Evolutionary conservation across 371 early-diverging fungal genomes (phyloP), one percentile per base, ranked within the genome.

Genomic region (Lichtheimia hyalospora): DNA sequence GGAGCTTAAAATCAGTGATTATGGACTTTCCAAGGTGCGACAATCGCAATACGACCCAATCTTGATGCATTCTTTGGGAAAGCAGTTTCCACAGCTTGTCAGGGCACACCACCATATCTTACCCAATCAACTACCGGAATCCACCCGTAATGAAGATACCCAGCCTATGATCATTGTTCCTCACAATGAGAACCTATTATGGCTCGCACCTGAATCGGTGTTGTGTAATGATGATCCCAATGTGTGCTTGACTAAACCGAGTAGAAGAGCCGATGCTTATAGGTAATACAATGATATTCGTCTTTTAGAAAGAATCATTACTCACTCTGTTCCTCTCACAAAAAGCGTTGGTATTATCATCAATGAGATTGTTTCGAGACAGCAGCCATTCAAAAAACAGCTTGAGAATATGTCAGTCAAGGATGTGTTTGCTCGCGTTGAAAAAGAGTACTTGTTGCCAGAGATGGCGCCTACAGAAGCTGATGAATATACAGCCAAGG

Each of bases 1-100:
- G 82, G 82, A 82, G 27, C 62, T 82, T 14, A 82, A 79, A 62
- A 75, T 82, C 24, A 58, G 76, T 1, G 78, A 74, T 15, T 82
- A 77, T 64, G 82, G 80, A 4, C 54, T 82, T 5, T 39, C 67
- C 41, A 52, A 59, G n/a, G 60, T 79, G 14, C 70, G 67, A 24
- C 56, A 49, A 23, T 61, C 68, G 0, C 81, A 81, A 48, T 42
- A 64, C 6, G 72, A 76, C 7, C 49, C 61, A 14, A 18, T 25
- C 15, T 28, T 53, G 5, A 54, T 64, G 16, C 44, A 64, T 3
- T 21, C 62, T 2, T 54, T 56, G 18, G 49, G 42, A 4, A 60
- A 65, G 14, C 60, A 49, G 13, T 60, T 52, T 49, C 28, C 51
- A 39, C 39, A 50, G 20, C 27, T 39, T n/a, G 5, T 7, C 20